Evolutionary conservation across 1,139 yeast species (phyloP), one percentile per base, ranked within the genome.

Genomic region (Pichia kudriavzevii): DNA sequence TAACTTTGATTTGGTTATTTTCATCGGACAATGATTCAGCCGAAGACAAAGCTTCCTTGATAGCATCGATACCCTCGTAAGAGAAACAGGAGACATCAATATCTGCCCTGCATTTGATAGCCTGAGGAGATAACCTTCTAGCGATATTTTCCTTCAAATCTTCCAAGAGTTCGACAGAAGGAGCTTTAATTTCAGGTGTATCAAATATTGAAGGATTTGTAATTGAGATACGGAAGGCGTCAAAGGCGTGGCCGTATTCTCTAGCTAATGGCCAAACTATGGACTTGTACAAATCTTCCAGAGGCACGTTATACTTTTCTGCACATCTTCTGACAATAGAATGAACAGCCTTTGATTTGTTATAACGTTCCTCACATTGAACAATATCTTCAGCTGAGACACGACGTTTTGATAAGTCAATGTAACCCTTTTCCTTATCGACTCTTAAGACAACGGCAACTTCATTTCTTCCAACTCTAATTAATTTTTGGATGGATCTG

Each of bases 371-470:
- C 64, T 91, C 98, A 70, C 98, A 93, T 63, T 85, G 87, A 54
- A 81, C 79, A 48, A 93, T 91, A 61, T 93, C 99, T 66, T 93
- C 98, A 26, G 96, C 79, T n/a, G 94, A 81, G 37, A 91, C 99
- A 62, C 95, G 79, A 74, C 97, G 88, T 64, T 91, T 91, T 42
- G 97, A 88, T 58, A 91, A 72, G 66, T 91, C 99, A 59, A 91
- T 91, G 64, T 91, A 91, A 34, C 96, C 99, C 64, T 91, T 91
- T 62, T 93, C 98, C 63, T 87, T 88, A 65, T 91, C 99, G 44
- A 91, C 98, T 70, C 99, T 83, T 59, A 91, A 72, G n/a, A 93
- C 98, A 41, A 91, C 97, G 22, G 93, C 98, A 41, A 91, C 97
- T 65, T 91, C 99, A 58, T 93, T 91, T 61, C 94, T 85, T 49